Conservation (phyloP, 495 filamentous ascomycete species). For the Lophiotrema nucula region DNA sequence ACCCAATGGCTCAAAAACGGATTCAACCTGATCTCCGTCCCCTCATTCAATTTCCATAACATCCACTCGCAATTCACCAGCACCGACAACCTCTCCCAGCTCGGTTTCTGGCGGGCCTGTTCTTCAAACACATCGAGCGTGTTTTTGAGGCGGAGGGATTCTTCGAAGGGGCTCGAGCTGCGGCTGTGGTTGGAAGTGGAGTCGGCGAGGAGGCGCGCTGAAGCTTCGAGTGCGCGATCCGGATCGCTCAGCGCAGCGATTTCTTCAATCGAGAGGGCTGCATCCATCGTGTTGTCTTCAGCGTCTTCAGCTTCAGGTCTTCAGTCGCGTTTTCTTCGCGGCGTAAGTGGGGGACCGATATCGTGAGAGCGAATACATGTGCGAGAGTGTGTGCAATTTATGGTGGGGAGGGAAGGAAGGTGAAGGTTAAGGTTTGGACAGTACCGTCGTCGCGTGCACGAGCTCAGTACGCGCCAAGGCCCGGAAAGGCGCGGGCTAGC, state of each 20-base stretch:
- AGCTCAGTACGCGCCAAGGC: too few species aligned
- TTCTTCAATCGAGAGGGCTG: conserved; percentile 16
- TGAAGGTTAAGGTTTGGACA: too few species aligned
- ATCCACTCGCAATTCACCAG: conserved; percentile 37
- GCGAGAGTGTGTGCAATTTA: too few species aligned
- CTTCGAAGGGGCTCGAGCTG: conserved; percentile 19
- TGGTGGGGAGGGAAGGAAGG: too few species aligned
- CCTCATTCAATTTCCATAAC: conserved; percentile 30
- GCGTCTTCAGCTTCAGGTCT: too few species aligned
- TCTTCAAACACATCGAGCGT: conserved; percentile 34
- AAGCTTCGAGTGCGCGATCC: background rate
- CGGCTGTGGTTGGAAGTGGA: background rate
- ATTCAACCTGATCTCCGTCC: conserved; percentile 36
- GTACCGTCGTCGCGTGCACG: too few species aligned
- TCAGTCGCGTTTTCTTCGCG: too few species aligned
- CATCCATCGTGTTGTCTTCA: conserved; percentile 18
- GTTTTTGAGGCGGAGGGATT: conserved; percentile 30
- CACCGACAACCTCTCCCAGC: conserved; percentile 13
- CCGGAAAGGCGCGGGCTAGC: too few species aligned
- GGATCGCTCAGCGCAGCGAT: conserved; percentile 13
- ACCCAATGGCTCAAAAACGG: conserved; percentile 50
- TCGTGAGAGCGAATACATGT: too few species aligned
- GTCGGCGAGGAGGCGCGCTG: background rate
- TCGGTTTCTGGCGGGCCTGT: background rate
- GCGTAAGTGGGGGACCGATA: too few species aligned